Percentiles rank a stretch among this genome's conserved stretches.
Conservation (phyloP, 225 moss, liverwort and hornwort genomes). For the Anthoceros angustus region DNA sequence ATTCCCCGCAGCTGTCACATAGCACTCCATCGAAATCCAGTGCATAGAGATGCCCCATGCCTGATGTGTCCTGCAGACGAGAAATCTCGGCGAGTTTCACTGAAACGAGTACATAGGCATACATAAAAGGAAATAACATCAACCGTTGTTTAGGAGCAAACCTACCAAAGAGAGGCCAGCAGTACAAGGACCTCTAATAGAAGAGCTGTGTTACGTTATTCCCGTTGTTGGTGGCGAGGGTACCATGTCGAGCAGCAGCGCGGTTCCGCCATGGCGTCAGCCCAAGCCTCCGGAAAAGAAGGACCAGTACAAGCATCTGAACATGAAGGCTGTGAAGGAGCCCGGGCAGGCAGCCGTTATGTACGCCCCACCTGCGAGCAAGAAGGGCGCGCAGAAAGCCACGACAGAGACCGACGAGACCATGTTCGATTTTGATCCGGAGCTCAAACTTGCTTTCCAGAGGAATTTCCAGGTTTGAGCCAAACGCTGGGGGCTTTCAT, state of each 20-base stretch:
- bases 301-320: slow-evolving; percentile 49
- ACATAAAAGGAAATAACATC: no score
- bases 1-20: slow-evolving; percentile 93
- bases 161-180: not conserved
- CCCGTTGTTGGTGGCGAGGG: not conserved
- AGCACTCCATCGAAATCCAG: slow-evolving; percentile 89
- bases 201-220: not conserved
- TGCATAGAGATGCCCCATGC: slow-evolving; percentile 75
- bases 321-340: slow-evolving; percentile 67
- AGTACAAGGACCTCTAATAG: not conserved
- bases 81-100: no score
- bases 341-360: slow-evolving; percentile 64
- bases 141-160: no score
- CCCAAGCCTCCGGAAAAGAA: slow-evolving; percentile 47
- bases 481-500: not conserved
- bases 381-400: slow-evolving; percentile 19
- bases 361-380: slow-evolving; percentile 55
- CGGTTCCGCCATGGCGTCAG: slow-evolving; percentile 81
- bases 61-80: not conserved
- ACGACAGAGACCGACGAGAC: slow-evolving; percentile 35
- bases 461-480: slow-evolving; percentile 62
- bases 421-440: slow-evolving; percentile 81
- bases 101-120: no score
- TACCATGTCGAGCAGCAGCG: slow-evolving; percentile 17
- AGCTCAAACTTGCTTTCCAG: slow-evolving; percentile 60